Evolutionary conservation across 441 rosid species (phyloP), one percentile per base, ranked within the genome.

Genomic region (Arabidopsis lyrata): DNA sequence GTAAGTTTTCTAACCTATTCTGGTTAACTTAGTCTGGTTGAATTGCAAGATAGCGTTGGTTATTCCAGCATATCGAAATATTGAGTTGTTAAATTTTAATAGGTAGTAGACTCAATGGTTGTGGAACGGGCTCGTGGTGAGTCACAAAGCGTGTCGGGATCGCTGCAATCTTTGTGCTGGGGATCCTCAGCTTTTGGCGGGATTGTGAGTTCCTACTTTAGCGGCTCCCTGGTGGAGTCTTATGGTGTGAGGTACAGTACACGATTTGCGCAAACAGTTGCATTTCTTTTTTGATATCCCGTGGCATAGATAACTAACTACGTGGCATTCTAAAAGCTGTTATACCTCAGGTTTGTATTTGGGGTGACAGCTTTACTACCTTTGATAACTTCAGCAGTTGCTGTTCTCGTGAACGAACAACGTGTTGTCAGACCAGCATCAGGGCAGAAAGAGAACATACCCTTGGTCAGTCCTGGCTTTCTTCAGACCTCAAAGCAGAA

Each of bases 41-140:
- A 68, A 34, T 32, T 49, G 45, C 71, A 45, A 54, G 27, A 14
- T 6, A 53, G 55, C 18, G 39, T 41, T 27, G 0, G 18, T 6
- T 45, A 22, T 20, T 74, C n/a, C 13, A 68, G 16, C 14, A 14
- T 52, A 7, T 41, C 39, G 38, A 48, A 2, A 2, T 34, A 11
- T 47, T 57, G 47, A 9, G 63, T 63, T 39, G 59, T 16, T 14
- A 45, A 22, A 31, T 54, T 54, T 32, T 34, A 0, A 42, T 72
- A 95, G 99, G 99, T 88, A 78, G 99, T 93, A 64, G 98, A 95
- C 87, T 95, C 99, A 68, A 93, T 95, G 99, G 97, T 95, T 32
- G 99, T 93, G 52, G 98, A 95, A 83, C 87, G 97, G 78, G 95
- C 97, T 79, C 97, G 99, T 74, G 99, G 97, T 44, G 99, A 95